Percentiles rank a stretch among this genome's conserved stretches.
These are phyloP conservation scores for Microcyclospora pomicola DNA, from an alignment of 2,329 filamentous ascomycete genomes.

Conservation along the genomic window DNA sequence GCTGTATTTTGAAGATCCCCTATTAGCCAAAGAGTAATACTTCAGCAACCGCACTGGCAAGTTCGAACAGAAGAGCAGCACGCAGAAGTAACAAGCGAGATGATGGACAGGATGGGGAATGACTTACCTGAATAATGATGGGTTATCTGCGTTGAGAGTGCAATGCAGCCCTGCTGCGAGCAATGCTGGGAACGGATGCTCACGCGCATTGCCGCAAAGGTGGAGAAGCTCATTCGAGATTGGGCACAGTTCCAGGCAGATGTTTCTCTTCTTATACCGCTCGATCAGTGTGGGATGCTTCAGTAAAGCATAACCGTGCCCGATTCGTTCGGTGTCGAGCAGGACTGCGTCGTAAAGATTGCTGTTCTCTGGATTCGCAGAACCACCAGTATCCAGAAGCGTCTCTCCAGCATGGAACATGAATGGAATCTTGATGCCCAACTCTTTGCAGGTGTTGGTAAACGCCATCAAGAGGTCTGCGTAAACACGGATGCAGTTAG, in stretches of 20 bases:
- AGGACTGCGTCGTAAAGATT: constrained; percentile 58
- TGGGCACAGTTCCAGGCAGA: constrained; percentile 64
- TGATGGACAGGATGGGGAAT: constrained; percentile 1
- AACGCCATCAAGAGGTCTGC: constrained; percentile 48
- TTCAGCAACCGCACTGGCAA: too few relatives aligned
- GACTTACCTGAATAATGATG: constrained; percentile 55
- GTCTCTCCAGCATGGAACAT: constrained; percentile 68
- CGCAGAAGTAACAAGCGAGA: background rate
- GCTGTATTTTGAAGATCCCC: constrained; percentile 26
- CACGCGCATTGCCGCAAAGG: constrained; percentile 49
- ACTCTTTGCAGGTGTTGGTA: constrained; percentile 34
- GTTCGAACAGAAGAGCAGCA: background rate
- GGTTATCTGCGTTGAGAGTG: constrained; percentile 62
- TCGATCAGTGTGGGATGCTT: constrained; percentile 54
- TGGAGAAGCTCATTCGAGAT: constrained; percentile 67
- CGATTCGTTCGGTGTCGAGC: constrained; percentile 54
- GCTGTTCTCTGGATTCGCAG: constrained; percentile 41
- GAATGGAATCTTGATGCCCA: constrained; percentile 49
- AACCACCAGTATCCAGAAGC: constrained; percentile 46
- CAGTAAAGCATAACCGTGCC: constrained; percentile 57
- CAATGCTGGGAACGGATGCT: constrained; percentile 54
- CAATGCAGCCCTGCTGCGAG: constrained; percentile 61
- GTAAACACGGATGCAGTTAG: constrained; percentile 44
- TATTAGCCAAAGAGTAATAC: constrained; percentile 1
- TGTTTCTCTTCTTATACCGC: constrained; percentile 46